phyloP scores from a whole-genome alignment of 176 grass and related monocot genomes.

The Triticum aestivum region IWGSC_CS_RefSeq_v2.1 NC_057799.1:646524496-646524995 shows the following conservation, averaged over 20 bases:
- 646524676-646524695: no score
- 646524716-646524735: no score
- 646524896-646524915: not conserved
- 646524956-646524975: not conserved
- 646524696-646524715: no score
- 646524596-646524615: not conserved
- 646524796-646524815: no score
- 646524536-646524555: not conserved
- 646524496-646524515: constrained; percentile 43
- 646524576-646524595: not conserved
- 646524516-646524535: not conserved
- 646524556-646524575: not conserved
- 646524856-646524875: no score
- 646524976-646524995: not conserved
- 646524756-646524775: no score
- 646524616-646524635: not conserved
- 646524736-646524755: no score
- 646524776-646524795: no score
- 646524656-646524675: no score
- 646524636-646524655: no score
- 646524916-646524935: not conserved
- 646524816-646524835: no score
- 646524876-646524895: no score
- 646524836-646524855: not conserved
- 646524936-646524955: not conserved